These are phyloP conservation scores for Didymella pomorum DNA, from an alignment of 2,329 filamentous ascomycete species.

Conservation along the genomic window DNA sequence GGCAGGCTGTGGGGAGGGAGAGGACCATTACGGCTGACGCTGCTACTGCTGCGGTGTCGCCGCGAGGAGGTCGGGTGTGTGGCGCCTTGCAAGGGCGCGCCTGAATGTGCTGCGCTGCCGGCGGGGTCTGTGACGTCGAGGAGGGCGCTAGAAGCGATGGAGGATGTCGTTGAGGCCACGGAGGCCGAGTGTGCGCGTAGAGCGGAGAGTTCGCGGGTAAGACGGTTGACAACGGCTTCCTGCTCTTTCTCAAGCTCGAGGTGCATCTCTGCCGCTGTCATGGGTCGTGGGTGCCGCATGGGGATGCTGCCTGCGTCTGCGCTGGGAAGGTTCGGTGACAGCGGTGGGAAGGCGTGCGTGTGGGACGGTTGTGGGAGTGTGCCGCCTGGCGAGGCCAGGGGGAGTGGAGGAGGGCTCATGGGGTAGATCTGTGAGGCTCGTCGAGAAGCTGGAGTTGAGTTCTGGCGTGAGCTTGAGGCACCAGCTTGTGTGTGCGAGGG, in stretches of 20 bases:
- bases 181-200: slow-evolving; percentile 76
- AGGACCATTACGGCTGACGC: slow-evolving; percentile 53
- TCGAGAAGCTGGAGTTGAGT: slow-evolving; percentile 34
- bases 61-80: slow-evolving; percentile 62
- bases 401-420: slow-evolving; percentile 58
- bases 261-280: slow-evolving; percentile 90
- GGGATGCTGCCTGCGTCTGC: slow-evolving; percentile 65
- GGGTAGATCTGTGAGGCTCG: slow-evolving; percentile 54
- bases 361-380: slow-evolving; percentile 36
- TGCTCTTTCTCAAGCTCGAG: slow-evolving; percentile 93
- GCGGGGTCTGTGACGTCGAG: slow-evolving; percentile 57
- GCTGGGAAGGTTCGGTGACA: slow-evolving; percentile 46
- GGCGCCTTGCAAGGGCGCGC: slow-evolving; percentile 53
- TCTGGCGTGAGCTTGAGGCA: slow-evolving; percentile 38
- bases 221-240: slow-evolving; percentile 91
- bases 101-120: slow-evolving; percentile 51
- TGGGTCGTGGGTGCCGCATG: slow-evolving; percentile 82
- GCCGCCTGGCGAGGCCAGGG: slow-evolving; percentile 50
- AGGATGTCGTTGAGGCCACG: slow-evolving; percentile 66
- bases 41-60: slow-evolving; percentile 65
- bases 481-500: slow-evolving; percentile 33
- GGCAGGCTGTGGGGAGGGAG: slow-evolving; percentile 41
- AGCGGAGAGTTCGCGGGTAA: slow-evolving; percentile 85
- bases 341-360: slow-evolving; percentile 45
- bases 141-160: slow-evolving; percentile 61